Evolutionary conservation across 768 basidiomycete species (phyloP).

Genomic region (Lactarius psammicola): DNA sequence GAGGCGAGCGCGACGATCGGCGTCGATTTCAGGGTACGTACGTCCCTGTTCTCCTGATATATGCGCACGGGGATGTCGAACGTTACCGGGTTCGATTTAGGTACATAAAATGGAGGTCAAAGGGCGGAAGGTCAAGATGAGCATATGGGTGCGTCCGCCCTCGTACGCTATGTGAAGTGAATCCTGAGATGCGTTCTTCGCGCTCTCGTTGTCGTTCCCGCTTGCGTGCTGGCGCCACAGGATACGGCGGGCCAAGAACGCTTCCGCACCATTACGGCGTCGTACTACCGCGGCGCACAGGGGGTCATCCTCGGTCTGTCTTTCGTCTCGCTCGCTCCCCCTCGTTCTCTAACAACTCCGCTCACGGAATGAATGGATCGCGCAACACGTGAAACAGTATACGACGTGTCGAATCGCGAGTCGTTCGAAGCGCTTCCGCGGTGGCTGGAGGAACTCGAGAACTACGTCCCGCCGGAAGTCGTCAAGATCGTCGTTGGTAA

Average conservation of each 20-base stretch:
- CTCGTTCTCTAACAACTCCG: not conserved
- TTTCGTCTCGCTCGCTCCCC: not conserved
- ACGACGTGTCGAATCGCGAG: conserved; percentile 90
- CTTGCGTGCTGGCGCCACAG: conserved; percentile 39
- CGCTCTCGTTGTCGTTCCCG: no score
- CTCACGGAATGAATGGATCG: not conserved
- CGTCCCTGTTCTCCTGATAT: not conserved
- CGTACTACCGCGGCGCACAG: conserved; percentile 90
- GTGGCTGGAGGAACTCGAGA: conserved; percentile 93
- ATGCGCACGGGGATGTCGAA: not conserved
- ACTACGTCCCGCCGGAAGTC: conserved; percentile 81
- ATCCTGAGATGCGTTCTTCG: no score
- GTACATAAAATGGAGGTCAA: conserved; percentile 87
- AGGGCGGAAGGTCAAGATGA: conserved; percentile 84
- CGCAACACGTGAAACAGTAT: conserved; percentile 54
- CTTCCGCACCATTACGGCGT: conserved; percentile 91
- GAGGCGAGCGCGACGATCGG: conserved; percentile 84
- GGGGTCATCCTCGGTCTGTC: conserved; percentile 70
- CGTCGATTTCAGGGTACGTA: conserved; percentile 80
- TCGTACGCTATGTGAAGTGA: not conserved
- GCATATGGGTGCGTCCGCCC: conserved; percentile 82
- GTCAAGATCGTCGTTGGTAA: conserved; percentile 94
- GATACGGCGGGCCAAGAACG: conserved; percentile 97
- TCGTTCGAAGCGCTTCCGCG: conserved; percentile 92
- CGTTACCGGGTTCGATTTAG: conserved; percentile 37